Evolutionary conservation across 2,329 filamentous ascomycete species (phyloP), one percentile per base, ranked within the genome.

Genomic region (Plenodomus biglobosus): DNA sequence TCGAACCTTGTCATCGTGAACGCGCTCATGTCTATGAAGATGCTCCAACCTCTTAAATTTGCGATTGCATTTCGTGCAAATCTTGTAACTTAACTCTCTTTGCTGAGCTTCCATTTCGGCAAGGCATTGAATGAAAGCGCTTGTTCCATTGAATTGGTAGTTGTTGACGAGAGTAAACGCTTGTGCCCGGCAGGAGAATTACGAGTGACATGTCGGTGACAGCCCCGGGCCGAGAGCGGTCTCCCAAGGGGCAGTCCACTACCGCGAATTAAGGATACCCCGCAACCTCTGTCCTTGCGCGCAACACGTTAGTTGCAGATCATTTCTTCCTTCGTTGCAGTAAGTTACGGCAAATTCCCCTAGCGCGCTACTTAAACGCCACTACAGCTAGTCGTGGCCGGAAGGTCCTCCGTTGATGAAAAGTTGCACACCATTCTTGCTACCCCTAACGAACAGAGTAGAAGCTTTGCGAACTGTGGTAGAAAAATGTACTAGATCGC

Each of bases 11-110:
- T 11, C 36, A 18, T 42, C 42, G n/a, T 52, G 49, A 18, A 48
- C 30, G 20, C 49, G 49, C 39, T 52, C 49, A 20, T 52, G 49
- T 5, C 49, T 41, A 24, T 42, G 45, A 13, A 52, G 30, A 42
- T 52, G 49, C 27, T 52, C 49, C 38, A 42, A 15, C 22, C 44
- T 41, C 39, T 45, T 52, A 36, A 52, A 52, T 7, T 44, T 39
- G 34, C 42, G 44, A 19, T 52, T 38, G 41, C 49, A 52, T 17
- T 45, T 40, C 27, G 38, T 22, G 35, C 49, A 52, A 22, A 44
- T 24, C 19, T 35, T 16, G 32, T n/a, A n/a, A 7, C 15, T 13
- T 15, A 36, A 7, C 6, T n/a, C 15, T 15, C 15, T n/a, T 7
- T 36, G 32, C 32, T 36, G 6, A n/a, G 17, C 17, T 17, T 36